Evolutionary conservation across 352 stramenopile species (phyloP).

Genomic region (Phytophthora macrochlamydospora): DNA sequence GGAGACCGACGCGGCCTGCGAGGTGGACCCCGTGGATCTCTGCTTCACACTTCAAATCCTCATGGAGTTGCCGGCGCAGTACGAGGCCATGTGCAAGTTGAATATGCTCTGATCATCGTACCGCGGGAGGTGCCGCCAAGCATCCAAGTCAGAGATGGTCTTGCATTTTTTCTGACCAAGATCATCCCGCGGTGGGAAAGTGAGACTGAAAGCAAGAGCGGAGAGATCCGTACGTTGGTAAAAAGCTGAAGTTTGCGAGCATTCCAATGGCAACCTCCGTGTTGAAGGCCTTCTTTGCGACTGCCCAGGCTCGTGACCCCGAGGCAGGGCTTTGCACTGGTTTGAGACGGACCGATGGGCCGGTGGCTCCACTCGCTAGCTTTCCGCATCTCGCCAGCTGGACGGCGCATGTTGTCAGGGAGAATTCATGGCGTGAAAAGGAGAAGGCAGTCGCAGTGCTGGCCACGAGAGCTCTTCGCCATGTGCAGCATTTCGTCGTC

Average conservation of each 20-base stretch:
- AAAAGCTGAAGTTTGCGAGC: neutral
- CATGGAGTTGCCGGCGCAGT: slow-evolving; percentile 46
- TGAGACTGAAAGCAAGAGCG: too few relatives aligned
- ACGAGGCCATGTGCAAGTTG: slow-evolving; percentile 54
- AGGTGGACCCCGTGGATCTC: slow-evolving; percentile 30
- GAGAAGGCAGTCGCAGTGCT: neutral
- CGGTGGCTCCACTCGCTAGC: too few relatives aligned
- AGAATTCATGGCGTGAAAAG: neutral
- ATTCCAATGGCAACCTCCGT: neutral
- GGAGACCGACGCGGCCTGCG: slow-evolving; percentile 10
- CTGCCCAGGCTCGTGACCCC: neutral
- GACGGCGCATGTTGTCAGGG: too few relatives aligned
- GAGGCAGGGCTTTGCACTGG: neutral
- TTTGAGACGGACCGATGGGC: neutral
- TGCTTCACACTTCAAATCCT: slow-evolving; percentile 49
- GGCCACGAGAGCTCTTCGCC: neutral
- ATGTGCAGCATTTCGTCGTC: neutral
- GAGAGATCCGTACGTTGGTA: neutral
- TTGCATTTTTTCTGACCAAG: neutral
- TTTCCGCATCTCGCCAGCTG: too few relatives aligned
- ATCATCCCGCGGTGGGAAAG: neutral
- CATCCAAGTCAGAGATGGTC: neutral
- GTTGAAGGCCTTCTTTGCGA: neutral
- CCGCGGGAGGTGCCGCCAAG: neutral
- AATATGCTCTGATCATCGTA: slow-evolving; percentile 35